Evolutionary conservation across 345 rosid species (phyloP).

Genomic region (Citrus australasica): DNA sequence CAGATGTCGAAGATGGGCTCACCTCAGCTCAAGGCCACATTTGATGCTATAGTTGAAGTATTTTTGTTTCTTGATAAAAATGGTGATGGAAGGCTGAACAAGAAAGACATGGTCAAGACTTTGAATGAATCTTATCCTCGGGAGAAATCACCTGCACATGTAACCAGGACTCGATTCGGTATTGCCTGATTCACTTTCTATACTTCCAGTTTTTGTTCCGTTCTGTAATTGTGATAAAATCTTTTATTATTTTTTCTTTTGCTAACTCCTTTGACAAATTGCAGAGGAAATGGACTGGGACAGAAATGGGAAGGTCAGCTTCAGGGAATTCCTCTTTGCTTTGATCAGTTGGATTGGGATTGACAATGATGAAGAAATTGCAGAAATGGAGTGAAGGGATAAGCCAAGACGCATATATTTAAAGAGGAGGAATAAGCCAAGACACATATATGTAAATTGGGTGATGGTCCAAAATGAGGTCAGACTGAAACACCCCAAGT

Average conservation of each 20-base stretch:
- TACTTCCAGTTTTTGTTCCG: not conserved
- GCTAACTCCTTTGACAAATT: slow-evolving; percentile 19
- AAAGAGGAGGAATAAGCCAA: not conserved
- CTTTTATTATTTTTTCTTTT: slow-evolving; percentile 1
- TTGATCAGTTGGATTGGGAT: slow-evolving; percentile 73
- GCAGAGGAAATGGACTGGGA: slow-evolving; percentile 97
- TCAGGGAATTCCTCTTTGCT: slow-evolving; percentile 80
- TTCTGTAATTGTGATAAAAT: not conserved
- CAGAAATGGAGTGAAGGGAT: slow-evolving; percentile 11
- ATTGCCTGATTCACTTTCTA: slow-evolving; percentile 18
- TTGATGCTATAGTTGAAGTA: slow-evolving; percentile 68
- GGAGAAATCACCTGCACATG: slow-evolving; percentile 71
- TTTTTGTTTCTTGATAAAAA: slow-evolving; percentile 82
- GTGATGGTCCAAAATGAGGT: slow-evolving; percentile 12
- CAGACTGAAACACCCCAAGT: slow-evolving; percentile 14
- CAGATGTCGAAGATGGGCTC: slow-evolving; percentile 41
- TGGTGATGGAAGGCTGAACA: slow-evolving; percentile 72
- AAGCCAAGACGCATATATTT: not conserved
- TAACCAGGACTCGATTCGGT: slow-evolving; percentile 71
- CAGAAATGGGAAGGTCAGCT: slow-evolving; percentile 69
- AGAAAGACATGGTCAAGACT: slow-evolving; percentile 62
- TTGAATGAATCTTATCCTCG: slow-evolving; percentile 58
- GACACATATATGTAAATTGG: not conserved
- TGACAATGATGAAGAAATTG: slow-evolving; percentile 40
- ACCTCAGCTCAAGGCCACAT: slow-evolving; percentile 61